Percentiles rank a stretch among this genome's conserved stretches.
Conservation (phyloP, 2,329 filamentous ascomycete species). For the Daldinia eschscholtzii region DNA sequence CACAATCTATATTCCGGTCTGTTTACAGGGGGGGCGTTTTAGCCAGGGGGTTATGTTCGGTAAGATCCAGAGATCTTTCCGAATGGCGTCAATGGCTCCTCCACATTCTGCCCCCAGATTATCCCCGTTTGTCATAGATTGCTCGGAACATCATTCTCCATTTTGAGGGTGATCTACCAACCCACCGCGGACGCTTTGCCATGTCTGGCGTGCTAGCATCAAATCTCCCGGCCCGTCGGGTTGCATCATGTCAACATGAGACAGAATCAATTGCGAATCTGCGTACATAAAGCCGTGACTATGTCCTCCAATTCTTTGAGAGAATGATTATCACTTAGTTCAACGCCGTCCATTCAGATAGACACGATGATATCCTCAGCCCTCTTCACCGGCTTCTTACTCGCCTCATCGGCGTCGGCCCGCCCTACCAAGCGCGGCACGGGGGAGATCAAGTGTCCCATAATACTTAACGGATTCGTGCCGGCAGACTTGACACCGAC, state of each 20-base stretch:
- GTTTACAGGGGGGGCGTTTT: slow-evolving; percentile 38
- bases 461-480: slow-evolving; percentile 49
- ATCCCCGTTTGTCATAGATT: slow-evolving; percentile 42
- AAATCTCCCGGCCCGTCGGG: slow-evolving; percentile 35
- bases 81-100: slow-evolving; percentile 35
- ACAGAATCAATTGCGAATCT: slow-evolving; percentile 1
- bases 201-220: slow-evolving; percentile 9
- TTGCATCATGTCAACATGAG: slow-evolving; percentile 18
- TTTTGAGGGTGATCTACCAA: slow-evolving; percentile 37
- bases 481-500: slow-evolving; percentile 43
- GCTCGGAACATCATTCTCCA: slow-evolving; percentile 46
- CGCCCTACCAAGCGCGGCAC: slow-evolving; percentile 43
- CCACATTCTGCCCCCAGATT: slow-evolving; percentile 40
- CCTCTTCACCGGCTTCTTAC: slow-evolving; percentile 42
- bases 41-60: slow-evolving; percentile 45
- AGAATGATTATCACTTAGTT: background rate
- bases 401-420: slow-evolving; percentile 42
- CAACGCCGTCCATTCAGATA: slow-evolving; percentile 19
- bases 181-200: slow-evolving; percentile 26
- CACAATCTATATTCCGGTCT: slow-evolving; percentile 24
- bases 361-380: slow-evolving; percentile 44
- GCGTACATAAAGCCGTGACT: slow-evolving; percentile 28
- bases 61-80: slow-evolving; percentile 40
- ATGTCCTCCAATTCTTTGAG: background rate
- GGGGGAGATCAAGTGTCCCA: slow-evolving; percentile 47